Conservation (phyloP, 2,329 filamentous ascomycete species). For the Microdochium bolleyi region DNA sequence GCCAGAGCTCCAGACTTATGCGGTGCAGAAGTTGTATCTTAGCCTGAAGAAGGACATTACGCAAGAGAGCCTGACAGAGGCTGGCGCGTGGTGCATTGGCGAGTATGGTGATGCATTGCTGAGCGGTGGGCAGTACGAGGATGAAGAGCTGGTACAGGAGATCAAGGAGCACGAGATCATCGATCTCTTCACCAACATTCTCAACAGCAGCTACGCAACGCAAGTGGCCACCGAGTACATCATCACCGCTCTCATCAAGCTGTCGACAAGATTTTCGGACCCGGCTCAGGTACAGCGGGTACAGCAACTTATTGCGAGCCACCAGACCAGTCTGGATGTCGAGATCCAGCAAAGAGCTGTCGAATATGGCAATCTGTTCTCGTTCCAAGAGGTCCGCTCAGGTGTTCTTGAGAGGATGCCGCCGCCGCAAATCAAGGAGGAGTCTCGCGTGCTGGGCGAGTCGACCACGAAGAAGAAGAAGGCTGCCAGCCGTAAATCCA, state of each 20-base stretch:
- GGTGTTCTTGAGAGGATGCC: constrained; percentile 98
- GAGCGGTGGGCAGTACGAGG: constrained; percentile 83
- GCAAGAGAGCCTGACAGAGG: constrained; percentile 88
- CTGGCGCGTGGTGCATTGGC: constrained; percentile 94
- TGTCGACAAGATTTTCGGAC: constrained; percentile 81
- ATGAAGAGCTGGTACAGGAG: constrained; percentile 74
- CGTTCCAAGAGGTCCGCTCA: constrained; percentile 74
- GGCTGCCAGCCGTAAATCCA: constrained; percentile 65
- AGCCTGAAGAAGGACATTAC: constrained; percentile 94
- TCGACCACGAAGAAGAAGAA: constrained; percentile 62
- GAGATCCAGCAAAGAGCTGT: constrained; percentile 95
- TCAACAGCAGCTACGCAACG: constrained; percentile 90
- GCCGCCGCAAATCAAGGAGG: constrained; percentile 90
- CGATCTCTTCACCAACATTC: constrained; percentile 83
- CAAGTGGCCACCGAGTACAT: constrained; percentile 95
- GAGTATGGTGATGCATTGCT: constrained; percentile 93
- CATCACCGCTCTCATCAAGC: constrained; percentile 87
- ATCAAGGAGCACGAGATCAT: constrained; percentile 86
- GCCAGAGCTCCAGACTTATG: constrained; percentile 90
- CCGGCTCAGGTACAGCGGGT: constrained; percentile 80
- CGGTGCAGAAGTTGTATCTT: constrained; percentile 87
- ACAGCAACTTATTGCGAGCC: constrained; percentile 64
- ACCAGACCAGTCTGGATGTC: constrained; percentile 83
- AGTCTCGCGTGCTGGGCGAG: constrained; percentile 82
- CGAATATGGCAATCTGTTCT: constrained; percentile 93